Percentiles rank a stretch among this genome's conserved stretches.
These are phyloP conservation scores for Aegle marmelos DNA, from an alignment of 345 rosid species.

Conservation along the genomic window DNA sequence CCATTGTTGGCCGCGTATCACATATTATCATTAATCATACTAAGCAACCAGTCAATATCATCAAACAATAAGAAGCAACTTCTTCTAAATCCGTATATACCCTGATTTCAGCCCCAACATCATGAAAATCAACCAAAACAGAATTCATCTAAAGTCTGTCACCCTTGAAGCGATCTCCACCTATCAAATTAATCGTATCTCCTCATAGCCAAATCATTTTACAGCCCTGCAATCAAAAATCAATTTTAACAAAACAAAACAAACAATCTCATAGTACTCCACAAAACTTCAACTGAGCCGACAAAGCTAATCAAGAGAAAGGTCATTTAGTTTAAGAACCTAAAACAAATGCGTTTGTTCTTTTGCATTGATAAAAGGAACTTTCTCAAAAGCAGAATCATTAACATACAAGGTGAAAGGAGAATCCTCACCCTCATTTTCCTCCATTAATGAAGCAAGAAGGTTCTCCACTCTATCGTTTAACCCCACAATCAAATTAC, in stretches of 20 bases:
- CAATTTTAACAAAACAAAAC: background rate
- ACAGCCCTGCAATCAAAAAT: conserved; percentile 45
- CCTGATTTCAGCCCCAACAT: conserved; percentile 93
- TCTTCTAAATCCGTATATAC: background rate
- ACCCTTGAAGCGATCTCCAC: conserved; percentile 97
- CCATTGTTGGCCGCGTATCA: conserved; percentile 52
- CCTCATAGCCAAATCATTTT: conserved; percentile 76
- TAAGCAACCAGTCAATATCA: background rate
- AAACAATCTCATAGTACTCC: background rate
- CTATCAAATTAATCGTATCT: conserved; percentile 66
- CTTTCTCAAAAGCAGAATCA: too few relatives aligned
- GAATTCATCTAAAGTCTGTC: conserved; percentile 98
- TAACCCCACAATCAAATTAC: too few relatives aligned
- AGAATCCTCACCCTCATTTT: too few relatives aligned
- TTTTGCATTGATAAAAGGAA: too few relatives aligned
- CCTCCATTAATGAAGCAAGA: too few relatives aligned
- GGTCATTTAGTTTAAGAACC: too few relatives aligned
- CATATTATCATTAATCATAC: conserved; percentile 9
- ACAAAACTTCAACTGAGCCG: background rate
- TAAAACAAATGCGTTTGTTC: conserved; percentile 20
- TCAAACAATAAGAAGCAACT: too few relatives aligned
- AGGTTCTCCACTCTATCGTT: too few relatives aligned
- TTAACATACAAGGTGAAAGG: too few relatives aligned
- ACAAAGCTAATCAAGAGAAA: conserved; percentile 47
- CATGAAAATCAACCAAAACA: conserved; percentile 86